Evolutionary conservation across 345 rosid species (phyloP).

Genomic region (Hibiscus mutabilis): DNA sequence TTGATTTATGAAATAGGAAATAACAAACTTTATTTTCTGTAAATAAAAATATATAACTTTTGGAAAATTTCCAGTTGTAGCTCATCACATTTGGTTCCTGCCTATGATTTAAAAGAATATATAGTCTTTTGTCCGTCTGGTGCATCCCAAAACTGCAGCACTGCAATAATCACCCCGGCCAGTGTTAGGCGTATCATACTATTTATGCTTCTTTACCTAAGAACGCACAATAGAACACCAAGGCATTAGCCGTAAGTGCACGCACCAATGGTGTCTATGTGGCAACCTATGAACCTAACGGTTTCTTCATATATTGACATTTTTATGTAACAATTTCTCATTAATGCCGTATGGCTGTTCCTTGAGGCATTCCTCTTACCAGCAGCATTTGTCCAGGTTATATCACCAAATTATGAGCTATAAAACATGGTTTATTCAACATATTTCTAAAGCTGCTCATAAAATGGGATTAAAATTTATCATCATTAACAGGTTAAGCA

Average conservation of each 20-base stretch:
- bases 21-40: background rate
- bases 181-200: background rate
- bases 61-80: background rate
- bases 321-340: constrained; percentile 4
- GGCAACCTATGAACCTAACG: background rate
- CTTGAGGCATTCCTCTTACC: background rate
- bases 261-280: background rate
- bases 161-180: background rate
- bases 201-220: background rate
- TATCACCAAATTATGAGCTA: background rate
- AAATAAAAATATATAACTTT: background rate
- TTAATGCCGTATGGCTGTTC: background rate
- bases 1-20: background rate
- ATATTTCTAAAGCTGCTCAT: background rate
- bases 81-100: background rate
- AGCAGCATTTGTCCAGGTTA: background rate
- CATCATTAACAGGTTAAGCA: constrained; percentile 56
- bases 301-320: background rate
- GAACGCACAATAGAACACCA: too few species aligned
- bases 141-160: background rate
- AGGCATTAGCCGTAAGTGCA: background rate
- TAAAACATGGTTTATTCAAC: background rate
- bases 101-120: background rate
- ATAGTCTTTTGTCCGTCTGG: background rate
- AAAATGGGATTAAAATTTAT: background rate